Evolutionary conservation across 306 rosid genomes (phyloP), one percentile per base, ranked within the genome.

Genomic region (Pueraria montana): DNA sequence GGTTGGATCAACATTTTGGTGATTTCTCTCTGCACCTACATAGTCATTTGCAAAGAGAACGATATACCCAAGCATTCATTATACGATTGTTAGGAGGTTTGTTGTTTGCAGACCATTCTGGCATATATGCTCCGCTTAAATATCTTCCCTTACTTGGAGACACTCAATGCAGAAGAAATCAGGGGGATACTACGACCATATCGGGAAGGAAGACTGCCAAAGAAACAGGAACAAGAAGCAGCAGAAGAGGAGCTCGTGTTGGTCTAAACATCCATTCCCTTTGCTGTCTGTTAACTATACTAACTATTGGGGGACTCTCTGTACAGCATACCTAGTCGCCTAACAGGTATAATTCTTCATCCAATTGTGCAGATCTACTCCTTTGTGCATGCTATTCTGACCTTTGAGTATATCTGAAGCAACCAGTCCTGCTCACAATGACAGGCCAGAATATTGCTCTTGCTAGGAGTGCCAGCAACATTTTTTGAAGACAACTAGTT

Each of bases 141-240:
- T n/a, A n/a, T n/a, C n/a, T n/a, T n/a, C n/a, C n/a, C n/a, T n/a
- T n/a, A n/a, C n/a, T n/a, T n/a, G n/a, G 98, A 92, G 87, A 92
- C 98, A 5, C 95, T 94, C 30, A 64, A 42, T 69, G 88, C 97
- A 8, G 98, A 94, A 87, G 98, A 92, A 40, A 89, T 94, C 59
- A 89, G 77, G 89, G 89, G 92, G 24, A 82, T 83, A 73, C 91
- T 92, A 32, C 87, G 84, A 34, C 97, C 98, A 1, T 70, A 77
- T 67, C 36, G 84, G 16, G 90, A 89, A 77, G 94, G 91, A 27
- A 88, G 72, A 67, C 55, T 88, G 50, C 90, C 89, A 4, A 91
- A 88, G 86, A 90, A 78, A 78, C 94, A 89, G 53, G 90, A 89
- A 71, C 91, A 83, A 61, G 91, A 84, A 86, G 87, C 81, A n/a